Conservation (phyloP, 176 grass and related monocot genomes). For the Hyparrhenia diplandra region DNA sequence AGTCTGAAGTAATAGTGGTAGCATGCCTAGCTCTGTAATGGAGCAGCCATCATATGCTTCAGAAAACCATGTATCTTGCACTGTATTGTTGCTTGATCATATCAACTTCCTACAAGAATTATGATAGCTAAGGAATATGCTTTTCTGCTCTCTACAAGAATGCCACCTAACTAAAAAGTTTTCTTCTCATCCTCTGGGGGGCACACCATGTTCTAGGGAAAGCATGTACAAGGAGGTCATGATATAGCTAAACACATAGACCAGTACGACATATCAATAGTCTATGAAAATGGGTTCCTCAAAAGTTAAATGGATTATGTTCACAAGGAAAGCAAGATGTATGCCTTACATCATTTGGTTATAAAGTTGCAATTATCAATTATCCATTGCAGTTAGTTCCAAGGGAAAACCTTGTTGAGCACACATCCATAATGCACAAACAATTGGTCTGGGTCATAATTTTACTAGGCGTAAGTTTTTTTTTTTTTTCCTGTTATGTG, state of each 20-base stretch:
- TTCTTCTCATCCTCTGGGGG: neutral
- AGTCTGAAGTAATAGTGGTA: neutral
- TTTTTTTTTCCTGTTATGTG: neutral
- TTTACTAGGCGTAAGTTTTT: neutral
- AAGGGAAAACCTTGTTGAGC: neutral
- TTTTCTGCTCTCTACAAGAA: neutral
- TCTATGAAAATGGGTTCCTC: neutral
- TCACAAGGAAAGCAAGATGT: constrained; percentile 1
- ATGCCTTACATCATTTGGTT: neutral
- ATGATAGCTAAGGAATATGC: neutral
- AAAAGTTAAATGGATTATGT: constrained; percentile 14
- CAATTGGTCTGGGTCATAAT: neutral
- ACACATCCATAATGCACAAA: neutral
- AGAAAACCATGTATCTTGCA: constrained; percentile 17
- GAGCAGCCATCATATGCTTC: neutral
- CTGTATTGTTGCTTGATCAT: constrained; percentile 2
- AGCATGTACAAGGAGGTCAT: constrained; percentile 16
- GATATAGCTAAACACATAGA: constrained; percentile 3
- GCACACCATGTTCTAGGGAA: constrained; percentile 3
- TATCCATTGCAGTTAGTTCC: neutral
- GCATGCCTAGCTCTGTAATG: neutral
- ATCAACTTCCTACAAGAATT: constrained; percentile 9
- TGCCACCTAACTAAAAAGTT: neutral
- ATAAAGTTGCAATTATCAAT: neutral
- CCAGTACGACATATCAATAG: neutral